A percentile compares a stretch with the other conserved stretches of the same genome.
phyloP scores from a whole-genome alignment of 208 protist species.

The Leishmania tropica region DNA sequence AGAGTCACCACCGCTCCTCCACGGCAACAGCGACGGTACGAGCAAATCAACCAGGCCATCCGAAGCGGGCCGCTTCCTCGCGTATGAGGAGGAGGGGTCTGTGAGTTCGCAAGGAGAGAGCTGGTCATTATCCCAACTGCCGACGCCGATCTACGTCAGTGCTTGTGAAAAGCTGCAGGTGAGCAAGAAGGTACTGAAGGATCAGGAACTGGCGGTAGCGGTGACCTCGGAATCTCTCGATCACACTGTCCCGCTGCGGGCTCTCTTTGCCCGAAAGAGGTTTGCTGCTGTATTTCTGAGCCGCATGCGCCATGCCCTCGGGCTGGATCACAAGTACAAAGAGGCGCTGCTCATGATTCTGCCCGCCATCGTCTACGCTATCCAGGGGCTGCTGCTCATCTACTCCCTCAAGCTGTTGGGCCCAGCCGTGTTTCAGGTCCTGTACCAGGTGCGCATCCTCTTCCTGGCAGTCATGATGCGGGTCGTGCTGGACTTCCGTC shows the following conservation, averaged over 20 bases:
- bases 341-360: slow-evolving; percentile 48
- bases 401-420: slow-evolving; percentile 50
- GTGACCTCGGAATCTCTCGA: too few species aligned
- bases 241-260: neutral
- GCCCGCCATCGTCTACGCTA: slow-evolving; percentile 54
- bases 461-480: slow-evolving; percentile 53
- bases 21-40: too few species aligned
- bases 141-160: too few species aligned
- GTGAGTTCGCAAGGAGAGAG: too few species aligned
- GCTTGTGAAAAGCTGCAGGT: too few species aligned
- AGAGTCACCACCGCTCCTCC: too few species aligned
- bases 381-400: slow-evolving; percentile 61
- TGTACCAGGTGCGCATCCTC: slow-evolving; percentile 65
- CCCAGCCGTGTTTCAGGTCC: slow-evolving; percentile 63
- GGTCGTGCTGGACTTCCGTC: slow-evolving; percentile 22
- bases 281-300: neutral
- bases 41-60: too few species aligned
- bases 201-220: neutral
- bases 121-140: too few species aligned
- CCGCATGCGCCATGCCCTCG: slow-evolving; percentile 28
- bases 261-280: neutral
- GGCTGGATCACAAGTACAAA: slow-evolving; percentile 24
- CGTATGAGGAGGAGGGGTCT: too few species aligned
- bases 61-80: too few species aligned
- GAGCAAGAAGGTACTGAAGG: too few species aligned